Evolutionary conservation across 352 stramenopile genomes (phyloP).

Genomic region (Pythium aristosporum): DNA sequence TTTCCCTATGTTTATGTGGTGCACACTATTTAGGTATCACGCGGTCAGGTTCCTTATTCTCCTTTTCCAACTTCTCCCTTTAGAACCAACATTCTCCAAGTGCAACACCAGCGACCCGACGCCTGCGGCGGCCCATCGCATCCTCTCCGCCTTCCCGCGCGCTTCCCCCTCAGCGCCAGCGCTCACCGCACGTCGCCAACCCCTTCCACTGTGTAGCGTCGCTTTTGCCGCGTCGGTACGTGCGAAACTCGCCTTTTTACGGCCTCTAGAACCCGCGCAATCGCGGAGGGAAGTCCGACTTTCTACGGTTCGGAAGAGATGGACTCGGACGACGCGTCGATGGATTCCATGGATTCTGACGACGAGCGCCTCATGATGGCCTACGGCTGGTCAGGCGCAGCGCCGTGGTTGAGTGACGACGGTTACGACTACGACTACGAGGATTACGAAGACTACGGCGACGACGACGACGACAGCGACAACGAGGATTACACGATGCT

Average conservation of each 20-base stretch:
- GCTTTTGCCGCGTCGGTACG: not conserved
- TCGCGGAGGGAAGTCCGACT: not conserved
- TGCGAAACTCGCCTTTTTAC: not conserved
- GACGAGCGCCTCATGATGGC: not conserved
- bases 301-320: not conserved
- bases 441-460: not conserved
- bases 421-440: slow-evolving; percentile 1
- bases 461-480: slow-evolving; percentile 7
- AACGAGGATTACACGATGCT: slow-evolving; percentile 1
- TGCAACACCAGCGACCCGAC: slow-evolving; percentile 3
- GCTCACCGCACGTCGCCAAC: not conserved
- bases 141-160: not conserved
- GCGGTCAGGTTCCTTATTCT: too few species aligned
- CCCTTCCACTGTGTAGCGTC: not conserved
- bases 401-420: not conserved
- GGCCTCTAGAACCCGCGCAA: not conserved
- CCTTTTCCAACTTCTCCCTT: not conserved
- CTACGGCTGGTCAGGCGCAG: not conserved
- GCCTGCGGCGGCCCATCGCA: not conserved
- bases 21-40: not conserved
- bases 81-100: slow-evolving; percentile 3
- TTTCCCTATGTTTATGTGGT: slow-evolving; percentile 1
- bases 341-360: slow-evolving; percentile 4
- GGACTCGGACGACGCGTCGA: not conserved
- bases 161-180: not conserved